These are phyloP conservation scores for Hymenoscyphus fraxineus DNA, from an alignment of 2,329 filamentous ascomycete species.

Conservation along the genomic window DNA sequence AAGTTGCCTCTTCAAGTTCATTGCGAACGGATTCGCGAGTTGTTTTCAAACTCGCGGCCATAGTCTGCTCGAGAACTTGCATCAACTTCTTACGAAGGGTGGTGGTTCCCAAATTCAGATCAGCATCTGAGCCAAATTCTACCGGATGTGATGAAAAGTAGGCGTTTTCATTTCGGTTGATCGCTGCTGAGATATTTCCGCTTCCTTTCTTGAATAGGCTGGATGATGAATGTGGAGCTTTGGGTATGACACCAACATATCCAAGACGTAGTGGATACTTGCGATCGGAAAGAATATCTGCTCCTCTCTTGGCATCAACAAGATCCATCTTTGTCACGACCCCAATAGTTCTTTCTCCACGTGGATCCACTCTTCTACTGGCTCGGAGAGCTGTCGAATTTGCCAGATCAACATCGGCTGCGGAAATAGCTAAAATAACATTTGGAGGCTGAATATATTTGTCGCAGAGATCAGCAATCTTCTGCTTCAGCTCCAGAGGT, in stretches of 20 bases:
- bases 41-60: conserved; percentile 85
- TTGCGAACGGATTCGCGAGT: conserved; percentile 91
- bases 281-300: conserved; percentile 74
- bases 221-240: conserved; percentile 58
- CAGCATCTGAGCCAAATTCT: conserved; percentile 71
- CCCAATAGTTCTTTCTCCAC: conserved; percentile 93
- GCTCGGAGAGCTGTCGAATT: conserved; percentile 92
- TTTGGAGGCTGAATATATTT: conserved; percentile 98
- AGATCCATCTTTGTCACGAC: conserved; percentile 99
- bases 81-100: conserved; percentile 93
- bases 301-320: conserved; percentile 77
- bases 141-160: conserved; percentile 81
- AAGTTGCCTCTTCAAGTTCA: conserved; percentile 93
- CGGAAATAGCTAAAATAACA: conserved; percentile 94
- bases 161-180: conserved; percentile 81
- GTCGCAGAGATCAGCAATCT: conserved; percentile 93
- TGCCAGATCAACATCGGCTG: conserved; percentile 92
- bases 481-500: conserved; percentile 86
- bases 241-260: conserved; percentile 92
- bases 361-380: conserved; percentile 85
- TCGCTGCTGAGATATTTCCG: conserved; percentile 73
- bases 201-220: conserved; percentile 81
- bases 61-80: conserved; percentile 93
- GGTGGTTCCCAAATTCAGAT: conserved; percentile 75
- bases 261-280: conserved; percentile 94